Evolutionary conservation across 345 rosid species (phyloP).

Genomic region (Sisymbrium irio): DNA sequence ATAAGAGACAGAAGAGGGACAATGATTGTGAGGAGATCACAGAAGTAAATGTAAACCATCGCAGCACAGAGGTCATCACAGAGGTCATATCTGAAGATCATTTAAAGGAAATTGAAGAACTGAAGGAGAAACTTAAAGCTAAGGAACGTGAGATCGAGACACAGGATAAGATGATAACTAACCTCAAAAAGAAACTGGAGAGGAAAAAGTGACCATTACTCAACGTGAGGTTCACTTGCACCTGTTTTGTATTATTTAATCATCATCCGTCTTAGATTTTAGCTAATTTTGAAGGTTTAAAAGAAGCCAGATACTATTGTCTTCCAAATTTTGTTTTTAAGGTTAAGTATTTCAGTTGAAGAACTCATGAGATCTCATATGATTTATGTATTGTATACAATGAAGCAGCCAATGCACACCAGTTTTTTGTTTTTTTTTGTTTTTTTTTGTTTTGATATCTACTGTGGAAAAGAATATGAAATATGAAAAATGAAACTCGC

Average conservation of each 20-base stretch:
- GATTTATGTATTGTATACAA: constrained; percentile 7
- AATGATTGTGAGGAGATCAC: constrained; percentile 9
- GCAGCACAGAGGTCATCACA: not conserved
- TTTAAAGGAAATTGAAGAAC: constrained; percentile 19
- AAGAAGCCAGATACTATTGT: not conserved
- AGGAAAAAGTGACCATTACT: constrained; percentile 8
- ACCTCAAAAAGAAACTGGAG: constrained; percentile 38
- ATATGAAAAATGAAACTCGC: not conserved
- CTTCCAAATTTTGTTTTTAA: constrained; percentile 13
- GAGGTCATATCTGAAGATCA: constrained; percentile 8
- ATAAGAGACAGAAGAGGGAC: constrained; percentile 42
- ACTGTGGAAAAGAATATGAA: constrained; percentile 19
- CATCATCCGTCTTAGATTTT: constrained; percentile 1
- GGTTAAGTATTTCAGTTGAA: not conserved
- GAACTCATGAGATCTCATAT: not conserved
- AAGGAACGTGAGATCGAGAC: constrained; percentile 36
- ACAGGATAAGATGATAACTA: constrained; percentile 49
- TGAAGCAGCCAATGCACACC: not conserved
- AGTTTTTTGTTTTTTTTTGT: too few relatives aligned
- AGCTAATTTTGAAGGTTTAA: not conserved
- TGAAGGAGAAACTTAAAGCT: constrained; percentile 38
- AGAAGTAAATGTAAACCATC: constrained; percentile 5
- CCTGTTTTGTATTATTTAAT: not conserved
- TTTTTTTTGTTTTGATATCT: constrained; percentile 1
- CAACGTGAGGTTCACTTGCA: not conserved